Base-by-base conservation (phyloP, 2,329 filamentous ascomycete genomes). In the Phialophora chinensis region DNA sequence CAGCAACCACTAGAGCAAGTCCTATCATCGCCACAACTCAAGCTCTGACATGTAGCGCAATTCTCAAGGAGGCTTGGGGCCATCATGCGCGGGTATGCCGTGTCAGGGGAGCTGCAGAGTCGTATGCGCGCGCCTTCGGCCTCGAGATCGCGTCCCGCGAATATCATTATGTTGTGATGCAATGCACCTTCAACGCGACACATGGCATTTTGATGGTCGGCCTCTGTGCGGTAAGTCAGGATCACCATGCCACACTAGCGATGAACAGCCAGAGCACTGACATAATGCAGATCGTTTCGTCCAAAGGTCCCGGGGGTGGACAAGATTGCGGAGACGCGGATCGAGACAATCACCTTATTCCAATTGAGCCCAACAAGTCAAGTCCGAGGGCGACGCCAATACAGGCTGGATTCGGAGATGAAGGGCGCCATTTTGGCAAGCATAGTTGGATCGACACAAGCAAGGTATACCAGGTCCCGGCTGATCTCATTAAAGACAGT, bases 371-470 rank as follows among this genome's bases (percentile, higher is more conserved):
- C n/a, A 47, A 47, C 20, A n/a, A 17, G 10, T n/a, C 56, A 29
- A 14, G 27, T 27, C 38, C 38, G 42, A 29, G 6, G 2, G 38
- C 35, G 10, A 44, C 5, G 20, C 56, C 35, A 11, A 44, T 14
- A 10, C 38, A n/a, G 25, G 20, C 42, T 7, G 27, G 14, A 14
- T 20, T 59, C 8, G 49, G 49, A 52, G 56, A 44, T 11, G 56
- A 20, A n/a, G 23, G 56, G 20, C 38, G n/a, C 23, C 20, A 56
- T 31, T 47, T 59, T 25, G 42, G 12, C 38, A n/a, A 47, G 35
- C 23, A 27, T 12, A 27, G 56, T 35, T 59, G 56, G 56, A 59
- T 59, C 38, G 56, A 59, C 27, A 47, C 25, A 47, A 59, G 38
- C 33, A 59, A 29, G n/a, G 23, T 59, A 17, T 59, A 47, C 35